Conservation (phyloP, 2,329 filamentous ascomycete species). For the Xylaria hypoxylon region DNA sequence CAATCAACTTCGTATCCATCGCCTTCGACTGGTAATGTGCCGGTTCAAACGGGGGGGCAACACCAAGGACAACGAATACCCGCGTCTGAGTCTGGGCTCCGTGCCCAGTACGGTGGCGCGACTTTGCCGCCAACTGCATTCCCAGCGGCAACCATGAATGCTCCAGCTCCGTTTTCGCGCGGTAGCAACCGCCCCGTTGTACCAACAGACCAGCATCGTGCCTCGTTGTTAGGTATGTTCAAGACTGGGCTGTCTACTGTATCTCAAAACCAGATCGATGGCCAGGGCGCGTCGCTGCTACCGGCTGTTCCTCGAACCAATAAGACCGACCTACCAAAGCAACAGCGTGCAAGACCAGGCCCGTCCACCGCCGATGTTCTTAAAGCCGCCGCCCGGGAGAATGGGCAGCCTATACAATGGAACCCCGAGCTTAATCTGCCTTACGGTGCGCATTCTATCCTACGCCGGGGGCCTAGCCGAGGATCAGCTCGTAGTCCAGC, state of each 20-base stretch:
- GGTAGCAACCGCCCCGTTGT: constrained; percentile 31
- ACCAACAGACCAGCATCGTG: constrained; percentile 58
- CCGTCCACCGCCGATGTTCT: constrained; percentile 47
- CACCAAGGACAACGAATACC: constrained; percentile 36
- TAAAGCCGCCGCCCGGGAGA: constrained; percentile 47
- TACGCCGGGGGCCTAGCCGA: constrained; percentile 50
- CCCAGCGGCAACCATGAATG: constrained; percentile 30
- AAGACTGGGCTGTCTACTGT: constrained; percentile 55
- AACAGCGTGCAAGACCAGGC: constrained; percentile 38
- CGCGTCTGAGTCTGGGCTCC: constrained; percentile 28
- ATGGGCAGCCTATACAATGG: constrained; percentile 50
- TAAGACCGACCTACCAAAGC: constrained; percentile 36
- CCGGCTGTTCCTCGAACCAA: constrained; percentile 24
- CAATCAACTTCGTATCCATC: constrained; percentile 32
- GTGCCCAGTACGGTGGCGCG: constrained; percentile 38
- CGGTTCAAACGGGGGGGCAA: constrained; percentile 29
- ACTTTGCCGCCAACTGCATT: constrained; percentile 30
- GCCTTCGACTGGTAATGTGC: constrained; percentile 23
- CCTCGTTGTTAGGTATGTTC: constrained; percentile 65
- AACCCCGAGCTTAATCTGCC: constrained; percentile 55
- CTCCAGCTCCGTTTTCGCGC: constrained; percentile 35
- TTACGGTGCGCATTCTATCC: constrained; percentile 55
- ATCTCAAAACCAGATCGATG: constrained; percentile 43
- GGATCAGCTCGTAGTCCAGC: constrained; percentile 41
- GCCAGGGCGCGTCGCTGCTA: constrained; percentile 29